Base-by-base conservation (phyloP, 768 basidiomycete species). In the Leccinum fibrillosum region DNA sequence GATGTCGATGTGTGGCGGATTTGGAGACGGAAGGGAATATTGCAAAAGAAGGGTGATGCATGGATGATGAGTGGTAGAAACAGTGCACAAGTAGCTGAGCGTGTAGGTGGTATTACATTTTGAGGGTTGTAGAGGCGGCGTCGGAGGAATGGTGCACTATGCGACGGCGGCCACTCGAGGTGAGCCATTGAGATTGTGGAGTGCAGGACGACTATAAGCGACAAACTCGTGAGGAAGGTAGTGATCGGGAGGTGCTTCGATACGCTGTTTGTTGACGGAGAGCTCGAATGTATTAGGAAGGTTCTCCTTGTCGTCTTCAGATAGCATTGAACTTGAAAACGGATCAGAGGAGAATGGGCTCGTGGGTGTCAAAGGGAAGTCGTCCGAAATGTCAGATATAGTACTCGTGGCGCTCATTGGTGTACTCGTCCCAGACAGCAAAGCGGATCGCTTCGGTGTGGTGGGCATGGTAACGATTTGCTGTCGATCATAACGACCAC, bases 231-330 rank as follows among this genome's bases (percentile, higher is more conserved):
- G 88, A 3, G 90, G 89, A 57, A 90, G 82, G 71, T 78, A 89
- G 69, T 90, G 88, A 61, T 91, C 89, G 50, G 88, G 86, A 34
- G 84, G 77, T 55, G 78, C 77, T 69, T 90, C 90, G 60, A 82
- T 75, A 62, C 81, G 82, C 62, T 83, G 82, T 72, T 90, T 89
- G 75, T 85, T 89, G 65, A 89, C 72, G 58, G 85, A 79, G 55
- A 87, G 85, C 75, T 91, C 88, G 66, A 89, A 89, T 28, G 82
- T 78, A 49, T 84, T 79, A 23, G 84, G 80, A 56, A 85, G 74
- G 66, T 93, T 93, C 77, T 93, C 90, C 80, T 93, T 93, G 74
- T 91, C 87, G 60, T 85, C 85, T 53, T 86, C 85, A 67, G 70
- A 79, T 72, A 81, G 75, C 68, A 83, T 82, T 3, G 82, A 77